Evolutionary conservation across 176 grass and related monocot species (phyloP), one percentile per base, ranked within the genome.

Genomic region (Olyra latifolia): DNA sequence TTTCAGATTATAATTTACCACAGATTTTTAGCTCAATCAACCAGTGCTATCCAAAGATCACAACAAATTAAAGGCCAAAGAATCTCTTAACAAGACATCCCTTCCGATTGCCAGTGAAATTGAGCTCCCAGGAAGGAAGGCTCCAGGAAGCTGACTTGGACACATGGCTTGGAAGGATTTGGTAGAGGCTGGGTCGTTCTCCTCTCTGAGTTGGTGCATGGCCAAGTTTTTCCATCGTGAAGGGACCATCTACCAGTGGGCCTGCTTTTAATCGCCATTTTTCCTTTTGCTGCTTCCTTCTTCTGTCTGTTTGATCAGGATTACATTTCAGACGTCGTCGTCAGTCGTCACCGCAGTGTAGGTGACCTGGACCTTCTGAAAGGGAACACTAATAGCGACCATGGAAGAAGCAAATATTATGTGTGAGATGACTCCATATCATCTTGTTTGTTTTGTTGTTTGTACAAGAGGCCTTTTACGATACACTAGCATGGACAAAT

Each of bases 201-300:
- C 47, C 57, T n/a, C 32, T 22, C 45, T 72, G 45, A 48, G 54
- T 43, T 54, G 56, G 0, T 43, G 30, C n/a, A n/a, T n/a, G n/a
- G n/a, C n/a, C n/a, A n/a, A n/a, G 14, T 29, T 71, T 84, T 84
- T 71, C 67, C 23, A 71, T 55, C 75, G 23, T 85, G 67, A 85
- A 72, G 65, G 75, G 75, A 85, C 83, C 67, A 56, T 64, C 57
- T 72, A 65, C 82, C 73, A 20, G 50, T 60, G 60, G 23, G 40
- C 77, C 13, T 61, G 69, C 14, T 49, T 49, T 69, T 77, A 49
- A 19, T 35, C 5, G 32, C 1, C 12, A 27, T 84, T 84, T 76
- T 77, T 70, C 9, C 29, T 12, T 52, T 69, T 61, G 60, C 35
- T 68, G 8, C 15, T 66, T 75, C 38, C 71, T 55, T 30, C 14